Percentiles rank a stretch among this genome's conserved stretches.
These are phyloP conservation scores for Skeletonema tropicum DNA, from an alignment of 108 stramenopile genomes.

Conservation along the genomic window DNA sequence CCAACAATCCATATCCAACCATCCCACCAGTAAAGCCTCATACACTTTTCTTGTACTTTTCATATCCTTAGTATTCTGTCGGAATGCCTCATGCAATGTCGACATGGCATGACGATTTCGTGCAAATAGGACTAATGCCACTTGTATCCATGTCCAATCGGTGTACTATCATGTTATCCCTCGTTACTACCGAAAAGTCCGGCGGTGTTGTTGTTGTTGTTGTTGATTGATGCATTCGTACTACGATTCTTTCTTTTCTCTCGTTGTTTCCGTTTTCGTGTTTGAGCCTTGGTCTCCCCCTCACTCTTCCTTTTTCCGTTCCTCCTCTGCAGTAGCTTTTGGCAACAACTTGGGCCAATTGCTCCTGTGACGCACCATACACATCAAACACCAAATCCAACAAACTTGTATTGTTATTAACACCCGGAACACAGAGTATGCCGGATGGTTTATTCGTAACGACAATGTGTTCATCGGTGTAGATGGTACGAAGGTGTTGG, in stretches of 20 bases:
- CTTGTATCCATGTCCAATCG: conserved; percentile 86
- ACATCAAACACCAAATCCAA: conserved; percentile 62
- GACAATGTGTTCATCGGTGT: conserved; percentile 69
- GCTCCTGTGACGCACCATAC: conserved; percentile 20
- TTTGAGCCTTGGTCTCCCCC: neutral
- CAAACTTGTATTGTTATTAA: conserved; percentile 59
- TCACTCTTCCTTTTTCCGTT: no score
- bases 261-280: neutral
- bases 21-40: conserved; percentile 59
- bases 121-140: conserved; percentile 77
- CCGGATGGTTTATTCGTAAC: conserved; percentile 83
- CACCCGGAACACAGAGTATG: conserved; percentile 77
- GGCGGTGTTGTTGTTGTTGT: no score
- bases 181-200: neutral
- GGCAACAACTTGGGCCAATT: neutral
- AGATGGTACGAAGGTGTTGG: conserved; percentile 57
- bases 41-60: conserved; percentile 58
- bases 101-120: conserved; percentile 53
- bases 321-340: no score
- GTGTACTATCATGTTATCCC: conserved; percentile 79
- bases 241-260: neutral
- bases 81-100: conserved; percentile 64
- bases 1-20: conserved; percentile 45
- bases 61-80: conserved; percentile 39
- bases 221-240: no score